A percentile compares a stretch with the other conserved stretches of the same genome.
phyloP scores from a whole-genome alignment of 2,329 filamentous ascomycete genomes.

The Penicillium sp. region DNA sequence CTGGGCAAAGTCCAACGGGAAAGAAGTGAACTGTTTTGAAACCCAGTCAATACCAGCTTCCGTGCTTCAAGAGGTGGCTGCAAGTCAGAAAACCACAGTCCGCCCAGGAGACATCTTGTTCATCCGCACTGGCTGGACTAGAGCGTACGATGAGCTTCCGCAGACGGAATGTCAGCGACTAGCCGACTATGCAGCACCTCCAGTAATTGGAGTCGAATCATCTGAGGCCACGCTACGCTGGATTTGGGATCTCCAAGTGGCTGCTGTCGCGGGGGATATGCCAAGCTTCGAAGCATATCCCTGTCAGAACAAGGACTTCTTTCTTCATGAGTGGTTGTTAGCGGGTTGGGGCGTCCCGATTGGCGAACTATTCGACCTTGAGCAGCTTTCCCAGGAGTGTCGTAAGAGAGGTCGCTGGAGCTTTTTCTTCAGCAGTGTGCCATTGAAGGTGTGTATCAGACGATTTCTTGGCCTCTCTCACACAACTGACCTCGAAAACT shows the following conservation, averaged over 20 bases:
- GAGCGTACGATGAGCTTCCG: conserved; percentile 42
- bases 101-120: conserved; percentile 55
- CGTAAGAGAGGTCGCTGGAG: conserved; percentile 35
- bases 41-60: conserved; percentile 44
- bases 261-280: conserved; percentile 56
- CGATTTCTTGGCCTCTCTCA: neutral
- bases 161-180: conserved; percentile 39
- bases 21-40: conserved; percentile 41
- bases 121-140: conserved; percentile 52
- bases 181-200: conserved; percentile 29
- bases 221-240: conserved; percentile 51
- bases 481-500: neutral
- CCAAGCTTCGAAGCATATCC: conserved; percentile 52
- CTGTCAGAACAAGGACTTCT: conserved; percentile 26
- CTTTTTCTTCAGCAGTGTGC: conserved; percentile 51
- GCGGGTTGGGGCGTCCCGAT: conserved; percentile 50
- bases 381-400: conserved; percentile 41
- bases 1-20: conserved; percentile 42
- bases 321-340: conserved; percentile 35
- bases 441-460: conserved; percentile 41
- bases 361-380: conserved; percentile 47
- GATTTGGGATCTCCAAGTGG: conserved; percentile 56
- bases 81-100: conserved; percentile 44
- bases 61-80: conserved; percentile 45
- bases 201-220: conserved; percentile 48